Conservation (phyloP, 1,284 basidiomycete species). For the Tausonia pullulans region DNA sequence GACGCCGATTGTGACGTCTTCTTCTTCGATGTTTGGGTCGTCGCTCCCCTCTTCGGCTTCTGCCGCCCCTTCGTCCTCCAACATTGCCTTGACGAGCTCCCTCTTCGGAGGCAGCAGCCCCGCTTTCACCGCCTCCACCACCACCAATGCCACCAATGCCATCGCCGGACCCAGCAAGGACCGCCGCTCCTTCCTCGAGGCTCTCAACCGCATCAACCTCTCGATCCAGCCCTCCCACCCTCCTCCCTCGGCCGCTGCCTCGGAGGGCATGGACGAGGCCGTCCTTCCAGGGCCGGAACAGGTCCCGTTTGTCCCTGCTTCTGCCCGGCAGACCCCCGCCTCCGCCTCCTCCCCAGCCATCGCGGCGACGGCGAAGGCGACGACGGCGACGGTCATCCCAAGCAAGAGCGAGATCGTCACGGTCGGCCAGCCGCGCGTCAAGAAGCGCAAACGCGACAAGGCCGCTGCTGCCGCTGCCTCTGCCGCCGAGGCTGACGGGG, state of each 20-base stretch:
- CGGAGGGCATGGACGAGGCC: slow-evolving; percentile 4
- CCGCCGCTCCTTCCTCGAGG: slow-evolving; percentile 28
- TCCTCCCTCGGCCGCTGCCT: background rate
- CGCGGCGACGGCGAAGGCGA: background rate
- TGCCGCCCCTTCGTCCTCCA: slow-evolving; percentile 11
- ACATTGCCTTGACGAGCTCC: slow-evolving; percentile 33
- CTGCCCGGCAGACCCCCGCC: slow-evolving; percentile 18
- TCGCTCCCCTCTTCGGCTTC: background rate
- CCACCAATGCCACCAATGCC: background rate
- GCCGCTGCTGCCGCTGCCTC: slow-evolving; percentile 5
- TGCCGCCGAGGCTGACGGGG: slow-evolving; percentile 16
- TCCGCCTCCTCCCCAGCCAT: background rate
- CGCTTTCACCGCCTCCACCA: background rate
- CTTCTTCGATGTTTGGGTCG: background rate
- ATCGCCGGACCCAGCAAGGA: background rate
- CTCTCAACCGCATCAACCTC: slow-evolving; percentile 38
- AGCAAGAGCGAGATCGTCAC: slow-evolving; percentile 51
- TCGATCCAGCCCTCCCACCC: slow-evolving; percentile 27
- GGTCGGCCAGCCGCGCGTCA: slow-evolving; percentile 42
- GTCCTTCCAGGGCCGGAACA: slow-evolving; percentile 40
- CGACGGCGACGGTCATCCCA: slow-evolving; percentile 33
- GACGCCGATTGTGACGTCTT: background rate
- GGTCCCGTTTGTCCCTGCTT: slow-evolving; percentile 56
- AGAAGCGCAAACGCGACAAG: slow-evolving; percentile 24
- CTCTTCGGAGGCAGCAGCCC: slow-evolving; percentile 35